A percentile compares a stretch with the other conserved stretches of the same genome.
Evolutionary conservation across 495 filamentous ascomycete species (phyloP).

Genomic region (Hyaloscypha bicolor): DNA sequence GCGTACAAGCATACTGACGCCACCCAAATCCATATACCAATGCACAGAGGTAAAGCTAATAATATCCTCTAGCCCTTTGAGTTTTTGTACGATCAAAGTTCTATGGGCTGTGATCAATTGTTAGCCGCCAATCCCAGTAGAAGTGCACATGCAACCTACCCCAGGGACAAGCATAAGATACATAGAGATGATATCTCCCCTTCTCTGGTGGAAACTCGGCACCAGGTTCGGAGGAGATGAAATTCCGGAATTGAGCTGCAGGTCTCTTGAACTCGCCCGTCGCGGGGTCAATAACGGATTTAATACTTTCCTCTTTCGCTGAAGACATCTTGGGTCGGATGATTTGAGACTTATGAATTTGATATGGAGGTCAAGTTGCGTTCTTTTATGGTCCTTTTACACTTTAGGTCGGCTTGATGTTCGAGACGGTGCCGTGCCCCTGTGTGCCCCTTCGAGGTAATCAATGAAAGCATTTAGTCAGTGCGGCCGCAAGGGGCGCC

Average conservation of each 20-base stretch:
- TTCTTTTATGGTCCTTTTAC: too few species aligned
- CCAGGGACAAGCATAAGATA: conserved; percentile 63
- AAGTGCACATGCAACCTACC: conserved; percentile 43
- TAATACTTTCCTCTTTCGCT: not conserved
- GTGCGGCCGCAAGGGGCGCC: not conserved
- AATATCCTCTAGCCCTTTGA: conserved; percentile 67
- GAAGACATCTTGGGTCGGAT: not conserved
- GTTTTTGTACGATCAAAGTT: conserved; percentile 59
- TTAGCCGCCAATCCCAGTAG: not conserved
- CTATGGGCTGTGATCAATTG: conserved; percentile 53
- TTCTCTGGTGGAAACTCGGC: conserved; percentile 65
- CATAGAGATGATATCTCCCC: conserved; percentile 69
- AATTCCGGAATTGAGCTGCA: conserved; percentile 50
- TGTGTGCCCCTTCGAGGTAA: not conserved
- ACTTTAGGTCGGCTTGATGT: too few species aligned
- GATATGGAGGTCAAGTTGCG: too few species aligned
- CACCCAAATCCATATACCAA: conserved; percentile 41
- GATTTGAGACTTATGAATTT: too few species aligned
- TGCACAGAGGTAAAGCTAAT: conserved; percentile 57
- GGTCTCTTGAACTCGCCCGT: conserved; percentile 52
- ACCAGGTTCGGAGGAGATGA: conserved; percentile 37
- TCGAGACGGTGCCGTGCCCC: too few species aligned
- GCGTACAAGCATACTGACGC: conserved; percentile 38
- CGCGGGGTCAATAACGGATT: conserved; percentile 4
- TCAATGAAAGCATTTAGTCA: not conserved